Evolutionary conservation across 495 filamentous ascomycete species (phyloP), one percentile per base, ranked within the genome.

Genomic region (Trichoderma virens): DNA sequence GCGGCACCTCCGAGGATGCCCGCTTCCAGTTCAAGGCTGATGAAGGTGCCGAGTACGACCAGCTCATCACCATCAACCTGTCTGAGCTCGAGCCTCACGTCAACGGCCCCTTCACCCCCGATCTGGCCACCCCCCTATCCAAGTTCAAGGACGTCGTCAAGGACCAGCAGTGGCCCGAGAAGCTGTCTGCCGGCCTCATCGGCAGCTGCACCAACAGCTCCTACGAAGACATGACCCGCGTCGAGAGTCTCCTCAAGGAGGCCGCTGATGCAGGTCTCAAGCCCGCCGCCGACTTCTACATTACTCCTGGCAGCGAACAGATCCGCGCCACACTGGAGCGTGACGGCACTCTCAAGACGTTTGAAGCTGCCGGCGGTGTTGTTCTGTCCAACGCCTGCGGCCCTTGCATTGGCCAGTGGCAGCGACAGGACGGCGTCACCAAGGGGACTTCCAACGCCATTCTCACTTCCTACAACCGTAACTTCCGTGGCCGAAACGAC

Each of bases 151-250:
- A 91, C 59, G 87, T 88, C 1, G 92, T 95, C 6, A 81, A 88
- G 71, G 81, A 88, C 70, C 89, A 97, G 74, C 77, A 89, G 35
- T 98, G 94, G 94, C 94, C 94, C 7, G 85, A 89, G 72, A 90
- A 87, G 54, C 88, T 98, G 65, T 92, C 90, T 7, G 93, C 94
- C 8, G 91, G 93, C 64, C 83, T 98, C 31, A 98, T 98, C 70
- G 94, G 94, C 54, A 96, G 91, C 79, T 98, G 94, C 79, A 98
- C 94, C 16, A 98, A 98, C 81, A 95, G 90, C 75, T 98, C 94
- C 3, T 98, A 97, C 74, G 86, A 96, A 77, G 94, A 98, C 71
- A 98, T 98, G 94, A 92, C 91, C 11, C 87, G 94, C 60, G 89
- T 92, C 18, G 94, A 97, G 79, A 80, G 91, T 69, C 82, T 98